Evolutionary conservation across 176 grass and related monocot genomes (phyloP), one percentile per base, ranked within the genome.

Genomic region (Poa annua): DNA sequence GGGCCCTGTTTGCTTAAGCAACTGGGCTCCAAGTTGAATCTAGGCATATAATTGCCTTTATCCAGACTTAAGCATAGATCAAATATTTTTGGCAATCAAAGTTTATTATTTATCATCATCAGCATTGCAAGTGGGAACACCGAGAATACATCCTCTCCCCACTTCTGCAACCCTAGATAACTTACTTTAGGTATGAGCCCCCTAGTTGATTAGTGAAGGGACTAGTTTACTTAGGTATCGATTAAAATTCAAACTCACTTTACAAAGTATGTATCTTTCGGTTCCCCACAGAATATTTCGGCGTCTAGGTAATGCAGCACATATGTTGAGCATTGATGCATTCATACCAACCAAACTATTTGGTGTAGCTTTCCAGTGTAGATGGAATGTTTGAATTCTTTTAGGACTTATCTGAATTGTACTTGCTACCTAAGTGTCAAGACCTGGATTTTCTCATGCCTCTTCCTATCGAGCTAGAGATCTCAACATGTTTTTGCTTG

Each of bases 201-300:
- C 59, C 16, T 50, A 17, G 11, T 74, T 83, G 66, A 65, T 72
- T 89, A 78, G 77, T 4, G 22, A 57, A 67, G 24, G 12, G 67
- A 16, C n/a, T 83, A 82, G 7, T 71, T 77, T 85, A 72, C 15
- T 66, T 74, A 66, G 84, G 48, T 79, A 67, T 83, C 66, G 32
- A 79, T 52, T 74, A 57, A 63, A 63, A 86, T 80, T 90, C 56
- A 78, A 34, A 86, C 38, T 44, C 38, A 50, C 88, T 90, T 86
- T 83, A 83, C 17, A 22, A 78, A 75, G 73, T 74, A 51, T 60
- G 38, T 67, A 32, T 60, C 88, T 86, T 86, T 90, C 49, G 79
- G 73, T 86, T 78, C 47, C 65, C 45, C 32, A 65, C 1, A 25
- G 45, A 86, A 89, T 86, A 82, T 82, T 66, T 82, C 4, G 0